Evolutionary conservation across 2,329 filamentous ascomycete genomes (phyloP), one percentile per base, ranked within the genome.

Genomic region (Raffaelea albimanens): DNA sequence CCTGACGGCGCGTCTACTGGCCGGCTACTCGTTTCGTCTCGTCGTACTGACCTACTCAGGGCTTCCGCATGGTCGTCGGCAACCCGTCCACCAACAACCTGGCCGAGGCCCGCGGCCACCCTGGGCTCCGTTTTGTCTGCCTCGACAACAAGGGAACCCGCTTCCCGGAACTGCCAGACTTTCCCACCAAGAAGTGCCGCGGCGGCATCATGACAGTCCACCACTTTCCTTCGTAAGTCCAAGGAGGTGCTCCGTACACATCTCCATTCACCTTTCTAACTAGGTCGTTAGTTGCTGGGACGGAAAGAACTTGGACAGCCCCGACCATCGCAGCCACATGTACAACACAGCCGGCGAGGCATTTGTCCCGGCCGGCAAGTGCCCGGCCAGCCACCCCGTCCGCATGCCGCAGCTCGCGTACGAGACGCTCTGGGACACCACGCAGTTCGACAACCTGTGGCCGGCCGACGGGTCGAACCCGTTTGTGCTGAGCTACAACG

Each of bases 201-300:
- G 64, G 62, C 7, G 67, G 68, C 23, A 68, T 70, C 25, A 29
- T 29, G 52, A 69, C 69, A 64, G 63, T 66, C 34, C 59, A 67
- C 47, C 63, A 67, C 46, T 70, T 69, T 55, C 63, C 61, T 5
- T 58, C 63, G 61, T 62, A 13, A 53, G 60, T 58, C n/a, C 25
- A 29, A 13, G 25, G 25, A 29, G 7, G 7, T 7, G 7, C 25
- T 13, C 25, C 25, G 25, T 29, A 13, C 13, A 7, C 25, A 29
- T 41, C 9, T 34, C 4, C 7, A 8, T 45, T 40, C 4, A 43
- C 40, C 19, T 16, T 34, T 5, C 46, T 54, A 38, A 55, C 54
- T 9, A 58, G 57, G 54, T 57, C 59, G 54, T 58, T 45, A 48
- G 29, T 39, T 83, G 80, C 66, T 83, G 80, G 80, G 70, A 83